These are phyloP conservation scores for Dovyalis caffra DNA, from an alignment of 345 rosid genomes.

Conservation along the genomic window DNA sequence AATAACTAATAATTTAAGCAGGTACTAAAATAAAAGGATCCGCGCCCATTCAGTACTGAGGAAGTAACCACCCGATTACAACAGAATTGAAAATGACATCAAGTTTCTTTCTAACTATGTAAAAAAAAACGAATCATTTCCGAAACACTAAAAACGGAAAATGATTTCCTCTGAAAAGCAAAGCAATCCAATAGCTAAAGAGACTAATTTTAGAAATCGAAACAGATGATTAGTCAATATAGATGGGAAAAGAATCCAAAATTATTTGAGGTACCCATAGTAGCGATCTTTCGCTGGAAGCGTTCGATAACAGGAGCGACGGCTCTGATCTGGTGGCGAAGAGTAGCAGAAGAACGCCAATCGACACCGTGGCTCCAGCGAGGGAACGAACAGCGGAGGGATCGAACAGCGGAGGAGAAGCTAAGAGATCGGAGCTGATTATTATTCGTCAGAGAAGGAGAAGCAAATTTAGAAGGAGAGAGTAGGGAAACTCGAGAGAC, in stretches of 20 bases:
- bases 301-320: conserved; percentile 60
- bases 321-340: conserved; percentile 66
- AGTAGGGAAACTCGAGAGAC: background rate
- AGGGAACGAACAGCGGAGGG: conserved; percentile 43
- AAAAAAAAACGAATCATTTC: background rate
- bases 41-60: background rate
- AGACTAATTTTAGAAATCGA: conserved; percentile 9
- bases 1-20: background rate
- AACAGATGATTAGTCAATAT: too few species aligned
- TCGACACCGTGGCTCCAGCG: conserved; percentile 79
- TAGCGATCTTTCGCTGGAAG: conserved; percentile 61
- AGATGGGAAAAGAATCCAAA: background rate
- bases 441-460: conserved; percentile 20
- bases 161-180: background rate
- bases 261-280: conserved; percentile 59
- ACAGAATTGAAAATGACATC: too few species aligned
- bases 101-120: too few species aligned
- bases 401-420: conserved; percentile 48
- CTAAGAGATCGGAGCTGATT: conserved; percentile 46
- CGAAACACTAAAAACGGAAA: background rate
- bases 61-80: background rate
- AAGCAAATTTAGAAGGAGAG: conserved; percentile 10
- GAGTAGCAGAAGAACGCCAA: conserved; percentile 56
- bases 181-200: background rate
- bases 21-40: background rate